These are phyloP conservation scores for Saccharomycopsis javanensis DNA, from an alignment of 805 yeast species.

Conservation along the genomic window DNA sequence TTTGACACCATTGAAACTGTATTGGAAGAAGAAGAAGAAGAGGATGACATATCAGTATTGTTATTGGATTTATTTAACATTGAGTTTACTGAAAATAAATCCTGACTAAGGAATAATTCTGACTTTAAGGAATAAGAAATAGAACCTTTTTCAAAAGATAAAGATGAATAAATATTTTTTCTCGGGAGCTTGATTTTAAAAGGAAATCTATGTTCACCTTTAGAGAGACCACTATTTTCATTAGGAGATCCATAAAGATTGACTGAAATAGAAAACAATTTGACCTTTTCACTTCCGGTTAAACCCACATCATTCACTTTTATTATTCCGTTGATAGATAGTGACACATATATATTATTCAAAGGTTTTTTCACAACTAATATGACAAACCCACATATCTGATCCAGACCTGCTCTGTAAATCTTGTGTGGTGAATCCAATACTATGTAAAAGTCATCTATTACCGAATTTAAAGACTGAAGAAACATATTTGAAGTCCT, in stretches of 20 bases:
- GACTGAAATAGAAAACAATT: constrained; percentile 8
- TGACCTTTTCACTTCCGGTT: constrained; percentile 6
- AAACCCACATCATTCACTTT: constrained; percentile 2
- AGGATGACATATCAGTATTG: constrained; percentile 20
- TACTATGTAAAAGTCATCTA: constrained; percentile 52
- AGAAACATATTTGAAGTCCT: constrained; percentile 10
- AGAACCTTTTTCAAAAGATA: constrained; percentile 80
- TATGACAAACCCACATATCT: constrained; percentile 53
- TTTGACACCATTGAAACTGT: neutral
- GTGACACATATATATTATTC: constrained; percentile 32
- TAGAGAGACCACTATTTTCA: constrained; percentile 38
- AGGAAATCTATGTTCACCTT: constrained; percentile 84
- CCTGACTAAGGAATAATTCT: constrained; percentile 22
- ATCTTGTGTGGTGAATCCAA: constrained; percentile 67
- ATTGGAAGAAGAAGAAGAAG: neutral
- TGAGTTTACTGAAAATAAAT: neutral
- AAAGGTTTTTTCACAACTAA: constrained; percentile 47
- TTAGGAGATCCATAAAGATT: constrained; percentile 9
- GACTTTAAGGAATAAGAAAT: constrained; percentile 57
- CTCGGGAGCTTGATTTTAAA: constrained; percentile 75
- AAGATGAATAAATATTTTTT: constrained; percentile 59
- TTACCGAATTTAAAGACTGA: neutral
- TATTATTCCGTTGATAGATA: constrained; percentile 16
- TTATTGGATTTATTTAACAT: constrained; percentile 5
- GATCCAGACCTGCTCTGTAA: constrained; percentile 69